Evolutionary conservation across 1,284 basidiomycete genomes (phyloP), one percentile per base, ranked within the genome.

Genomic region (Rhodotorula sp.): DNA sequence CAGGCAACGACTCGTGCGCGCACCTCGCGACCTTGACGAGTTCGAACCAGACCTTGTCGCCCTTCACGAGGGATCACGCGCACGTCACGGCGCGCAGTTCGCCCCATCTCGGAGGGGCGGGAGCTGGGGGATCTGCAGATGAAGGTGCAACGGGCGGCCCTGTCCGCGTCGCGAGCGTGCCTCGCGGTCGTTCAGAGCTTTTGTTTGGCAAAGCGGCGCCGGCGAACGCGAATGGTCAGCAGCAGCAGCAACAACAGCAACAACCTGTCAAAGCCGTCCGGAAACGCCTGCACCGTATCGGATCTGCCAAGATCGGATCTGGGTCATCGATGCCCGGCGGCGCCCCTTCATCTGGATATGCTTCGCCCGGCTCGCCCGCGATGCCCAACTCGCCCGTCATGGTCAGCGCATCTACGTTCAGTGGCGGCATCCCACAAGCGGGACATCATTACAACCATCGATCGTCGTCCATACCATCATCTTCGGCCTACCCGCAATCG

Each of bases 41-140:
- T 73, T 92, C 91, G 4, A 91, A 95, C 76, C 93, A 95, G 78
- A 96, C 93, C 0, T 83, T 96, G 3, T 92, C 90, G 2, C 93
- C 93, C 0, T 95, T 93, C 80, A 95, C 93, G 17, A 86, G 91
- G 60, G 88, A 88, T 10, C 84, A 93, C 57, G 88, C 90, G 72
- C 93, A 95, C 81, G 94, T 94, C 79, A 91, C 92, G 7, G 73
- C 69, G 24, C 44, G 73, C 4, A 65, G 62, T 20, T 62, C 51
- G 8, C 73, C 73, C 3, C 60, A 72, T 51, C n/a, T 57, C 42
- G 42, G 42, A 14, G 24, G 42, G 24, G 24, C 26, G 6, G 20
- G 26, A 26, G 29, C 26, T 18, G 7, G 12, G 17, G 15, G n/a
- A 15, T 29, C 51, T 26, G 44, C 56, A 24, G 62, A 48, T 20